A percentile compares a stretch with the other conserved stretches of the same genome.
Conservation (phyloP, 495 filamentous ascomycete species). For the Diplogelasinospora grovesii region DNA sequence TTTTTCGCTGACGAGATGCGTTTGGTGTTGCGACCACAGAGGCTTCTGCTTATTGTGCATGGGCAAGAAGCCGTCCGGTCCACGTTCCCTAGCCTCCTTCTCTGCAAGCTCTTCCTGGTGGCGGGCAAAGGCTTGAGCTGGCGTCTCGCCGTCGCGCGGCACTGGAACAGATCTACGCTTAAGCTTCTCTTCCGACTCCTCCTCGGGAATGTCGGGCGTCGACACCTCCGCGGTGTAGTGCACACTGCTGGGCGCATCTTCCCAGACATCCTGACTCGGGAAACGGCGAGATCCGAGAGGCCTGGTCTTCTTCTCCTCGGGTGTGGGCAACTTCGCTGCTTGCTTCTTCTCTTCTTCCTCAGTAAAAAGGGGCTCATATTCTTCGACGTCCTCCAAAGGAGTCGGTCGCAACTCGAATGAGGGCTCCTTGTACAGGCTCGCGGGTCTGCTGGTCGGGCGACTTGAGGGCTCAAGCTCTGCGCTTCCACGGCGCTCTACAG, state of each 20-base stretch:
- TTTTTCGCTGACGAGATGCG: slow-evolving; percentile 33
- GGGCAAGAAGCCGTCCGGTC: slow-evolving; percentile 39
- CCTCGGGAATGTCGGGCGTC: slow-evolving; percentile 60
- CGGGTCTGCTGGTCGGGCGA: slow-evolving; percentile 65
- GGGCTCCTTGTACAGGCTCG: slow-evolving; percentile 45
- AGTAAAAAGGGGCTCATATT: slow-evolving; percentile 92
- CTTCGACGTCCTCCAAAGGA: slow-evolving; percentile 81
- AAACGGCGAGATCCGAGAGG: slow-evolving; percentile 69
- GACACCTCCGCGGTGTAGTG: slow-evolving; percentile 80
- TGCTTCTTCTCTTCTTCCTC: slow-evolving; percentile 64
- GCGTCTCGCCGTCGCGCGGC: slow-evolving; percentile 36
- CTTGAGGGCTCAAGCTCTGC: slow-evolving; percentile 49
- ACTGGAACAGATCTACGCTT: slow-evolving; percentile 28
- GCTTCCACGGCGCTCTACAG: slow-evolving; percentile 53
- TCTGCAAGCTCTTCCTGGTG: slow-evolving; percentile 50
- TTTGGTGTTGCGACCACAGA: slow-evolving; percentile 35
- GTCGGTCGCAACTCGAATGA: slow-evolving; percentile 49
- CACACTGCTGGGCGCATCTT: slow-evolving; percentile 85
- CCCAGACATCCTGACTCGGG: slow-evolving; percentile 93
- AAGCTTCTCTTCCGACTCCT: slow-evolving; percentile 49
- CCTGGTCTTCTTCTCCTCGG: slow-evolving; percentile 43
- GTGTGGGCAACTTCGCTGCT: slow-evolving; percentile 35
- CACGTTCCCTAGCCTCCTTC: slow-evolving; percentile 32
- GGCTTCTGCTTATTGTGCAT: slow-evolving; percentile 43
- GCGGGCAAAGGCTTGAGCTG: slow-evolving; percentile 47